These are phyloP conservation scores for Capsicum pubescens DNA, from an alignment of 257 asterid genomes.

Conservation along the genomic window DNA sequence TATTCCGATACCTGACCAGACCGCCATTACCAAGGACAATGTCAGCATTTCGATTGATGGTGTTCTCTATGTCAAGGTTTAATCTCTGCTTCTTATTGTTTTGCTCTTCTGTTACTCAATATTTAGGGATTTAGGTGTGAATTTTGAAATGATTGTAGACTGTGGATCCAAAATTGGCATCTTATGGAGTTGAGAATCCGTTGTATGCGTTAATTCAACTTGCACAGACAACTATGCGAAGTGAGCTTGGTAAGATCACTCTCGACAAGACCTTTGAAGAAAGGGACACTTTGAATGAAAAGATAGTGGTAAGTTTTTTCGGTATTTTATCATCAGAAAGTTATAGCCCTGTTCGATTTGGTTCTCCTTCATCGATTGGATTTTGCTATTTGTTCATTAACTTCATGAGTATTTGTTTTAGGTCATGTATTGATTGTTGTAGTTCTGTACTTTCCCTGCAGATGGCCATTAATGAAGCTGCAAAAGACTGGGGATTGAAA, in stretches of 20 bases:
- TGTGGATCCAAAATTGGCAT: slow-evolving; percentile 88
- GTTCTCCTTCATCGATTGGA: background rate
- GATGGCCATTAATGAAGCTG: slow-evolving; percentile 29
- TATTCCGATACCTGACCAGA: slow-evolving; percentile 68
- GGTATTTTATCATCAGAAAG: background rate
- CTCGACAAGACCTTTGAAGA: slow-evolving; percentile 95
- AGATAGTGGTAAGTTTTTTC: slow-evolving; percentile 74
- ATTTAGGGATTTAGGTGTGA: background rate
- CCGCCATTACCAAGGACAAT: slow-evolving; percentile 89
- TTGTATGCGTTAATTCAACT: slow-evolving; percentile 81
- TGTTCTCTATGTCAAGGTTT: slow-evolving; percentile 79
- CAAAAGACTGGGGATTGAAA: slow-evolving; percentile 31
- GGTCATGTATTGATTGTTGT: background rate
- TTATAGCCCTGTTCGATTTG: background rate
- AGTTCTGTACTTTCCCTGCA: background rate
- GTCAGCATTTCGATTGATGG: slow-evolving; percentile 83
- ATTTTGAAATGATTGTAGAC: slow-evolving; percentile 46
- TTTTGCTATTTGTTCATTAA: background rate
- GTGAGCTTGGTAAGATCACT: slow-evolving; percentile 94
- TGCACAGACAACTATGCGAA: slow-evolving; percentile 94
- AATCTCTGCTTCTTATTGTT: background rate
- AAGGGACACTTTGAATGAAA: slow-evolving; percentile 78
- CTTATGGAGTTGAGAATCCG: slow-evolving; percentile 92
- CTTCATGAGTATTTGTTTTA: background rate
- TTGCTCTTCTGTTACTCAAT: no score